Percentiles rank a stretch among this genome's conserved stretches.
phyloP scores from a whole-genome alignment of 2,329 filamentous ascomycete species.

The Acrocalymma vagum region DNA sequence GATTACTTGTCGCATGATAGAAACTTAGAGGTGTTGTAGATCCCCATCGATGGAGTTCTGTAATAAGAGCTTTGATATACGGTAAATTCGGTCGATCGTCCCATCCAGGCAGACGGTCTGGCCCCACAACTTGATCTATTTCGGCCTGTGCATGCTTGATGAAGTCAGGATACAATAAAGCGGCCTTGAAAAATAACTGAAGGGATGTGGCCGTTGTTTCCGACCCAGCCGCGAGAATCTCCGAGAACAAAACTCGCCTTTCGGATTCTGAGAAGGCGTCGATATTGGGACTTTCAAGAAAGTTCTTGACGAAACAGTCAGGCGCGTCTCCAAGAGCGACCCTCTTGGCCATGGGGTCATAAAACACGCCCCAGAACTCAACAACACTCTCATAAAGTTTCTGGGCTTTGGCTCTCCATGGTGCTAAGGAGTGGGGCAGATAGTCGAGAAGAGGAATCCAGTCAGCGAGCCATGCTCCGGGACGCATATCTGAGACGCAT shows the following conservation, averaged over 20 bases:
- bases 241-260: conserved; percentile 3
- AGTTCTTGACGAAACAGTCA: conserved; percentile 4
- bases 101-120: conserved; percentile 3
- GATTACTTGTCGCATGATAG: conserved; percentile 52
- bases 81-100: conserved; percentile 9
- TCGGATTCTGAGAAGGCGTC: conserved; percentile 2
- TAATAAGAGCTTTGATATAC: conserved; percentile 7
- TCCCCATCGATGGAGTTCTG: conserved; percentile 8
- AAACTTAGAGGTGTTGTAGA: conserved; percentile 44
- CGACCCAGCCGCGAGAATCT: conserved; percentile 1
- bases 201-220: conserved; percentile 5
- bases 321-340: conserved; percentile 1
- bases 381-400: conserved; percentile 1
- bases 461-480: conserved; percentile 1
- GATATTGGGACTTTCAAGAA: conserved; percentile 2
- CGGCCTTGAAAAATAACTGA: conserved; percentile 12
- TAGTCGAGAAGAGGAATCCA: conserved; percentile 1
- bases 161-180: conserved; percentile 7
- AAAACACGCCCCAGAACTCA: conserved; percentile 3
- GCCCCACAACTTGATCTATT: conserved; percentile 6
- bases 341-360: conserved; percentile 2
- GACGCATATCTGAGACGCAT: not conserved
- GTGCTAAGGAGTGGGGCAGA: conserved; percentile 2
- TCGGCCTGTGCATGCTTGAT: conserved; percentile 8
- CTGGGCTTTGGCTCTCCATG: conserved; percentile 3